These are phyloP conservation scores for Zygosaccharomyces lentus DNA, from an alignment of 805 yeast species.

Conservation along the genomic window DNA sequence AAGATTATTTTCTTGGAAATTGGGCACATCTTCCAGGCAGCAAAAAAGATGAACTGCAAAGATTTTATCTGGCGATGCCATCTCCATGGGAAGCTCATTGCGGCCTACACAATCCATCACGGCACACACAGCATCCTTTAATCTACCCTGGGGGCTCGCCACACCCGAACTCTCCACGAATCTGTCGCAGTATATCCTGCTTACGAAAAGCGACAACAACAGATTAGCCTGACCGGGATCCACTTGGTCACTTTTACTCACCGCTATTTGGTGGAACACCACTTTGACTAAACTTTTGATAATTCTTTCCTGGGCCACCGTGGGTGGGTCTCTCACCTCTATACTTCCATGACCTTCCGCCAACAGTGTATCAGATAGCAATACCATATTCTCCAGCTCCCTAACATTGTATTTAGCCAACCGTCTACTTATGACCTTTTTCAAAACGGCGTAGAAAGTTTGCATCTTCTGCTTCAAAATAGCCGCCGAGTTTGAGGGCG, in stretches of 20 bases:
- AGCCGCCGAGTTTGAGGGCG: not conserved
- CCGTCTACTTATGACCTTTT: constrained; percentile 16
- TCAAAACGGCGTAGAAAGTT: constrained; percentile 13
- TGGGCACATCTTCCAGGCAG: constrained; percentile 15
- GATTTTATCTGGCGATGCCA: not conserved
- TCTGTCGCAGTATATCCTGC: constrained; percentile 18
- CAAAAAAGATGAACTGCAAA: constrained; percentile 14
- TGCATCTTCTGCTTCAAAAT: constrained; percentile 7
- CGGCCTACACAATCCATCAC: not conserved
- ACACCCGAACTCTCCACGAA: constrained; percentile 7
- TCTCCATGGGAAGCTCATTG: not conserved
- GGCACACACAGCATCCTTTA: not conserved
- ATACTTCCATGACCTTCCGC: constrained; percentile 29
- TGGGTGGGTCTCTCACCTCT: constrained; percentile 24
- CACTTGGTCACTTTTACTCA: constrained; percentile 7
- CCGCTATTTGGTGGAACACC: constrained; percentile 20
- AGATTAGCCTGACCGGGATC: constrained; percentile 26
- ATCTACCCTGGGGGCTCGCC: constrained; percentile 2
- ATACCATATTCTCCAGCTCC: constrained; percentile 9
- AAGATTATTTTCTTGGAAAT: constrained; percentile 4
- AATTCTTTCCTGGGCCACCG: constrained; percentile 24
- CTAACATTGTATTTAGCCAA: constrained; percentile 7
- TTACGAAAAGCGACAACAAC: constrained; percentile 26
- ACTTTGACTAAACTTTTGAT: constrained; percentile 24
- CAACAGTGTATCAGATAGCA: constrained; percentile 16